Percentiles rank a stretch among this genome's conserved stretches.
Evolutionary conservation across 129 eudicot species (phyloP).

Genomic region (Artemisia argyi): DNA sequence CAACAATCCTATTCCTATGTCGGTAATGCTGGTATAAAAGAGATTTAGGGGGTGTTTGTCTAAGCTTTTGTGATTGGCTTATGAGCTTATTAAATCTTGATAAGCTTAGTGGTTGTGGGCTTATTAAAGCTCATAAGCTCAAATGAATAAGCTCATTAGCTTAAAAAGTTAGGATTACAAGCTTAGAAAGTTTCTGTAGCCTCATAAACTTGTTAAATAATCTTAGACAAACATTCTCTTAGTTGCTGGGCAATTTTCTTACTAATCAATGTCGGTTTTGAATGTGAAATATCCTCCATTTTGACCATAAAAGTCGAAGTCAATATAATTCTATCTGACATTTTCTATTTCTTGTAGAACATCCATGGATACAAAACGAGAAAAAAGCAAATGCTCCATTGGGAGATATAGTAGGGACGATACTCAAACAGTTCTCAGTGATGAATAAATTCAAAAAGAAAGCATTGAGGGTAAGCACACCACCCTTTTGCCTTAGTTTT

Average conservation of each 20-base stretch:
- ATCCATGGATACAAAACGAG: conserved; percentile 90
- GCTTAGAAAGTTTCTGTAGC: too few species aligned
- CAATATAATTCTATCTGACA: neutral
- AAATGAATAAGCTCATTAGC: too few species aligned
- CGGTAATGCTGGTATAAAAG: neutral
- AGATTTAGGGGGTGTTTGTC: neutral
- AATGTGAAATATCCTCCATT: neutral
- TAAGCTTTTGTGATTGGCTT: too few species aligned
- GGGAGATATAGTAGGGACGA: conserved; percentile 90
- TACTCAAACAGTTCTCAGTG: conserved; percentile 87
- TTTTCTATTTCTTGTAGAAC: conserved; percentile 50
- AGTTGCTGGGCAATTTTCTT: neutral
- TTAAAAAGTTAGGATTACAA: too few species aligned
- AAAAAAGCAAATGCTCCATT: conserved; percentile 96
- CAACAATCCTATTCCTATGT: neutral
- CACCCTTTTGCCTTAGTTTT: neutral
- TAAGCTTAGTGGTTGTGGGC: too few species aligned
- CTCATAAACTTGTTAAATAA: too few species aligned
- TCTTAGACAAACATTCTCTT: neutral
- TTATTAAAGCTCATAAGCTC: too few species aligned
- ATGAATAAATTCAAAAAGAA: conserved; percentile 97
- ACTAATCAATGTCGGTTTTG: neutral
- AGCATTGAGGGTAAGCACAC: conserved; percentile 73
- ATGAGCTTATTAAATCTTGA: too few species aligned
- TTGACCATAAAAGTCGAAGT: conserved; percentile 15